Evolutionary conservation across 2,329 filamentous ascomycete species (phyloP), one percentile per base, ranked within the genome.

Genomic region (Orbilia quercus): DNA sequence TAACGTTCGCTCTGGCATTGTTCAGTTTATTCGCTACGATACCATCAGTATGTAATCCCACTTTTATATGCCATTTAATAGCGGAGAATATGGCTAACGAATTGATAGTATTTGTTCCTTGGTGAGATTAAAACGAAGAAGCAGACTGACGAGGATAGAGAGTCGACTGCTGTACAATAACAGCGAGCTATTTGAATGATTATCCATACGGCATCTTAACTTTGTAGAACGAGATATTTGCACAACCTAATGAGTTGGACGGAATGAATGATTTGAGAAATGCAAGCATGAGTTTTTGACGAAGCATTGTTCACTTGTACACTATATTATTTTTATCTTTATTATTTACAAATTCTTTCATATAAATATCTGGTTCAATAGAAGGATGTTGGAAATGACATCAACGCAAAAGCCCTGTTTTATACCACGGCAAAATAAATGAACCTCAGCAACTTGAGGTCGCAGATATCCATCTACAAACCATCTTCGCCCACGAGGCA

Each of bases 371-470:
- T 12, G n/a, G n/a, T n/a, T n/a, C n/a, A n/a, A n/a, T n/a, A n/a
- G n/a, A n/a, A 60, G 11, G 34, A 28, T 70, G 65, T 70, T 70
- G 65, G 28, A 70, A 44, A 57, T 62, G 55, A 70, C 65, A 48
- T 70, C 65, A 70, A 70, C 65, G 50, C 65, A 70, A 70, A 57
- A 34, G 42, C 7, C 38, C 54, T 38, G 18, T 25, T 23, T 16
- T 31, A 28, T 45, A 23, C 31, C 36, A n/a, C 7, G 25, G 12
- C 42, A 14, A 34, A 45, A 23, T 25, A 40, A 4, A 5, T 36
- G 16, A 50, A 6, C 47, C n/a, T n/a, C 1, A 50, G 22, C 11
- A 7, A 11, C 22, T 12, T 16, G 20, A n/a, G 16, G 9, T n/a
- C 16, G 4, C 9, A 5, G 7, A 44, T 14, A 44, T n/a, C n/a